phyloP scores from a whole-genome alignment of 1,139 yeast species.

The Chernovozyma sophiae-reginae region DNA sequence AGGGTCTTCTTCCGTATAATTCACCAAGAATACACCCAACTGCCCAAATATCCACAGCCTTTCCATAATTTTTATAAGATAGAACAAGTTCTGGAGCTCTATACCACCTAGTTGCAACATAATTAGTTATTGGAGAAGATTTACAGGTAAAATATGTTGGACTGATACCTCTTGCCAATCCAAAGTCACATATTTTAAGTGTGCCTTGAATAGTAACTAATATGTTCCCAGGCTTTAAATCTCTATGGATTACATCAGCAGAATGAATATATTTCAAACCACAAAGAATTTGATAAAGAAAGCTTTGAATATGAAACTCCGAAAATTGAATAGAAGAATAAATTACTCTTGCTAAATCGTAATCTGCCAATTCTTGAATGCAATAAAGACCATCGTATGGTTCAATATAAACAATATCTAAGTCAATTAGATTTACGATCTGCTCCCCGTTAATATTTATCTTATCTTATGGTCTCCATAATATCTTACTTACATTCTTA shows the following conservation, averaged over 20 bases:
- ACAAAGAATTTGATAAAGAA: conserved; percentile 72
- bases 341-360: conserved; percentile 74
- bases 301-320: conserved; percentile 76
- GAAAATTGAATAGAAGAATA: conserved; percentile 74
- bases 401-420: conserved; percentile 59
- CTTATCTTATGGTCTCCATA: conserved; percentile 49
- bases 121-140: conserved; percentile 58
- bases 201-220: conserved; percentile 68
- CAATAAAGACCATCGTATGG: conserved; percentile 87
- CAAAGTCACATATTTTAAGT: conserved; percentile 82
- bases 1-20: conserved; percentile 65
- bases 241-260: conserved; percentile 82
- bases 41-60: conserved; percentile 76
- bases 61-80: conserved; percentile 50
- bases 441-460: conserved; percentile 50
- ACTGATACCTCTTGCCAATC: conserved; percentile 74
- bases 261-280: conserved; percentile 82
- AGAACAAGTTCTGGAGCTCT: conserved; percentile 88
- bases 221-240: conserved; percentile 81
- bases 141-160: conserved; percentile 35
- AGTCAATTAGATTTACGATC: conserved; percentile 68
- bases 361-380: conserved; percentile 72
- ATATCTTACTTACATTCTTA: conserved; percentile 45
- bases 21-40: conserved; percentile 79
- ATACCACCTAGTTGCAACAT: conserved; percentile 95